Evolutionary conservation across 805 yeast species (phyloP), one percentile per base, ranked within the genome.

Genomic region (Wickerhamomyces mucosus): DNA sequence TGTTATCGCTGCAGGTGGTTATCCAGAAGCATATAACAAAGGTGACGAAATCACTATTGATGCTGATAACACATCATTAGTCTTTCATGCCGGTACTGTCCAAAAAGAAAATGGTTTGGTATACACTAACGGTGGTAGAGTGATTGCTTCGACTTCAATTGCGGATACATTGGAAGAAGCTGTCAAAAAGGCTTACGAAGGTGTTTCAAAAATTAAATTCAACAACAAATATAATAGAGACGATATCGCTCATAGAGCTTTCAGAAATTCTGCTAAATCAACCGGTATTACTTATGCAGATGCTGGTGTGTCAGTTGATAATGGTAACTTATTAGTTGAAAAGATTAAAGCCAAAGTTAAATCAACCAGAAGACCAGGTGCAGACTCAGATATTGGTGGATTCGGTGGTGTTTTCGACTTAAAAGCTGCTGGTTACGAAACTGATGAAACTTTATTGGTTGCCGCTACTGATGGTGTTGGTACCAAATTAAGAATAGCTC

Each of bases 401-500:
- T 92, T 92, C 52, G 99, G 99, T 44, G 99, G 99, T 44, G 63
- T 89, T 27, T 94, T 92, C 45, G 98, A 94, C 56, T 68, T 92
- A 50, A 72, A 75, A 45, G 75, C 77, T 31, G 94, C 95, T 27
- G 97, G 97, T 6, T 92, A 78, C 60, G 55, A 59, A 28, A 72
- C 85, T 15, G 74, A 70, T 42, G 77, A 80, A 35, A 76, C 85
- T n/a, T 59, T 92, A 35, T 65, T 92, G 37, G 97, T 92, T 26
- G 96, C 92, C 37, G 97, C 98, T 37, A 92, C 99, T 28, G 99
- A 92, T 61, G 99, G 99, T 61, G 97, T 92, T 36, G 99, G 99
- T 44, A 89, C 98, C 38, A 92, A 92, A 62, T 73, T 92, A 44
- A 77, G 86, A 67, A 76, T 94, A 53, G 98, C 97, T 1, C 97